A percentile compares a stretch with the other conserved stretches of the same genome.
phyloP scores from a whole-genome alignment of 352 stramenopile species.

The Phytophthora tentaculata region DNA sequence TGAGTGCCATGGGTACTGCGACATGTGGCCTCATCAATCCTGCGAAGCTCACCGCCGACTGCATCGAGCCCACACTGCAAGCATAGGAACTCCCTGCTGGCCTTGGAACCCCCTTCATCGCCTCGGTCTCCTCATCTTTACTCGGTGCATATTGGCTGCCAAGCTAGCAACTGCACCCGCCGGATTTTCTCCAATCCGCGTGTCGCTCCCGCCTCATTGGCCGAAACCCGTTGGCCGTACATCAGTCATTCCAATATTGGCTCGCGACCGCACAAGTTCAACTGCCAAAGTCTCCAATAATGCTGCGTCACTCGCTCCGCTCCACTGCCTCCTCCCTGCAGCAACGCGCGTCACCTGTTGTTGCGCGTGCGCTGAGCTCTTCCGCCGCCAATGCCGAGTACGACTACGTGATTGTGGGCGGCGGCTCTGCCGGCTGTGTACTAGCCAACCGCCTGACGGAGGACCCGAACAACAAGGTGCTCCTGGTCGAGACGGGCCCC shows the following conservation, averaged over 20 bases:
- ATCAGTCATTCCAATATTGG: constrained; percentile 22
- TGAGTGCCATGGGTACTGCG: constrained; percentile 7
- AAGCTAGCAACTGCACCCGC: constrained; percentile 6
- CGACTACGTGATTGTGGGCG: constrained; percentile 95
- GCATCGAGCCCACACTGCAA: constrained; percentile 15
- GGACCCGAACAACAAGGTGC: constrained; percentile 81
- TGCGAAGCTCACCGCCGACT: background rate
- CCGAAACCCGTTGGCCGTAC: background rate
- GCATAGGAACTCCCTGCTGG: constrained; percentile 6
- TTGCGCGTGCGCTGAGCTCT: constrained; percentile 32
- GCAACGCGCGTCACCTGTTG: background rate
- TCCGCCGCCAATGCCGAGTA: constrained; percentile 44
- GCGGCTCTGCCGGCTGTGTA: constrained; percentile 90
- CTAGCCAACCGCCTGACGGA: constrained; percentile 91
- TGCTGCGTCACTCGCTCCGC: constrained; percentile 36
- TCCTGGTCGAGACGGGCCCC: constrained; percentile 91
- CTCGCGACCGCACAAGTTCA: constrained; percentile 32
- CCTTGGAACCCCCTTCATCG: constrained; percentile 5
- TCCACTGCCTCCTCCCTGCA: background rate
- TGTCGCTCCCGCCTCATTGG: constrained; percentile 3
- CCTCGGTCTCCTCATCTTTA: constrained; percentile 12
- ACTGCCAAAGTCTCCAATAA: constrained; percentile 2
- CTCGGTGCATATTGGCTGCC: constrained; percentile 22
- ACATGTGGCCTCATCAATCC: constrained; percentile 1
- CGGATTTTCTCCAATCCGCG: constrained; percentile 21